Evolutionary conservation across 352 stramenopile species (phyloP).

Genomic region (Pythium dissotocum): DNA sequence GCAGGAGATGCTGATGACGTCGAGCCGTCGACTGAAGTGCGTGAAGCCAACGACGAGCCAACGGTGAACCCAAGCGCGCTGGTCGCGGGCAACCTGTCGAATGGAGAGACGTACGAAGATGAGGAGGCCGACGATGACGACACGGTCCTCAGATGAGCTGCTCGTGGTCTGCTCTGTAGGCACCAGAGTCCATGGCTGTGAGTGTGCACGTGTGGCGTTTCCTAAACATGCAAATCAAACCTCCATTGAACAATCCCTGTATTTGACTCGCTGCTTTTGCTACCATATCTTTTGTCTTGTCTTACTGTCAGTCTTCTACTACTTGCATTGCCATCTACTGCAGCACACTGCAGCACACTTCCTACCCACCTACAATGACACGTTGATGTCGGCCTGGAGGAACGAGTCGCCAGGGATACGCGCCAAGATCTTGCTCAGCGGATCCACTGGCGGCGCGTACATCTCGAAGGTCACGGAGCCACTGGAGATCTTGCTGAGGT

Average conservation of each 20-base stretch:
- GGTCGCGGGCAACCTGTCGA: constrained; percentile 32
- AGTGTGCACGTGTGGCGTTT: not conserved
- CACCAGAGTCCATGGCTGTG: not conserved
- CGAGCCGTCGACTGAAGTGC: not conserved
- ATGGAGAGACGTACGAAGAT: constrained; percentile 27
- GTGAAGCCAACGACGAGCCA: constrained; percentile 7
- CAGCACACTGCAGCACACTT: not conserved
- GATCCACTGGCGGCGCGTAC: constrained; percentile 84
- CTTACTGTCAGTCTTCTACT: not conserved
- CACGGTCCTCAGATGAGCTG: constrained; percentile 3
- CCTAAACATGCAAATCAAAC: not conserved
- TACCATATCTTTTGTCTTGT: constrained; percentile 1
- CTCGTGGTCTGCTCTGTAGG: not conserved
- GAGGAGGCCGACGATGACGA: constrained; percentile 27
- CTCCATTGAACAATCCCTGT: not conserved
- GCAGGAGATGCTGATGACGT: constrained; percentile 4
- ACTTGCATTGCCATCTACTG: not conserved
- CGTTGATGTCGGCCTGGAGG: constrained; percentile 87
- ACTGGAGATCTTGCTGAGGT: constrained; percentile 89
- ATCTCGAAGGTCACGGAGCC: constrained; percentile 87
- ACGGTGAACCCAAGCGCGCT: constrained; percentile 36
- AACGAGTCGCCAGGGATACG: constrained; percentile 86
- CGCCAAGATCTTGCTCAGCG: constrained; percentile 85
- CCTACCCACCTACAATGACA: constrained; percentile 59
- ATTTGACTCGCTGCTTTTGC: not conserved